A percentile compares a stretch with the other conserved stretches of the same genome.
Evolutionary conservation across 257 asterid species (phyloP).

Genomic region (Nyctanthes arbortristis): DNA sequence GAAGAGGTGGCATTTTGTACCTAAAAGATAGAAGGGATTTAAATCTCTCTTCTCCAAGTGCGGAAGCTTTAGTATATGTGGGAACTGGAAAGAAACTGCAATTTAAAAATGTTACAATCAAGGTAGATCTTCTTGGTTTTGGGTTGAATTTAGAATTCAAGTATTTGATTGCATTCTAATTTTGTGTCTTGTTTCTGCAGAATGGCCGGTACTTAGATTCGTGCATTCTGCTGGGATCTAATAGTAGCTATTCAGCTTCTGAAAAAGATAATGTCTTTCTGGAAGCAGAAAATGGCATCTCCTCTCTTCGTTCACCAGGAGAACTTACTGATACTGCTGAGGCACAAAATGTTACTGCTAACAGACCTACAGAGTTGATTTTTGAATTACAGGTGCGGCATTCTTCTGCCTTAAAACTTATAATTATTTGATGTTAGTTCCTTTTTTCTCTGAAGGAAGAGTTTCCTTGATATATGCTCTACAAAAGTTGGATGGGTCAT

Average conservation of each 20-base stretch:
- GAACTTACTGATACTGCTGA: slow-evolving; percentile 33
- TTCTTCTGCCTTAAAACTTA: slow-evolving; percentile 8
- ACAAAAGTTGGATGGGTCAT: too few species aligned
- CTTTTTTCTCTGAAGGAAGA: background rate
- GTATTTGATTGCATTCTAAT: slow-evolving; percentile 11
- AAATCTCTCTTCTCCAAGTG: slow-evolving; percentile 60
- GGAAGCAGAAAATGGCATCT: slow-evolving; percentile 54
- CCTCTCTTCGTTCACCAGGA: slow-evolving; percentile 41
- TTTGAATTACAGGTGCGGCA: slow-evolving; percentile 77
- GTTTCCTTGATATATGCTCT: background rate
- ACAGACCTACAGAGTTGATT: slow-evolving; percentile 58
- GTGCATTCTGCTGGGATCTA: slow-evolving; percentile 80
- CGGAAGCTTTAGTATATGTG: slow-evolving; percentile 74
- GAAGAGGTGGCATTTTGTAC: slow-evolving; percentile 83
- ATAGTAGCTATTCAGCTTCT: slow-evolving; percentile 83
- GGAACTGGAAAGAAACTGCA: slow-evolving; percentile 90
- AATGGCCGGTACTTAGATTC: slow-evolving; percentile 76
- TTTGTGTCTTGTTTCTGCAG: slow-evolving; percentile 47
- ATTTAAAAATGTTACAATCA: slow-evolving; percentile 81
- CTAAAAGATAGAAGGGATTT: slow-evolving; percentile 72
- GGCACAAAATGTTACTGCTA: slow-evolving; percentile 42
- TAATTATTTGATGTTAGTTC: background rate
- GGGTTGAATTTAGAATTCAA: slow-evolving; percentile 12
- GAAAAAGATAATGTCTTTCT: slow-evolving; percentile 68
- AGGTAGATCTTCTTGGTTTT: slow-evolving; percentile 43